Evolutionary conservation across 106 monocot species (phyloP).

Genomic region (Ottelia alismoides): DNA sequence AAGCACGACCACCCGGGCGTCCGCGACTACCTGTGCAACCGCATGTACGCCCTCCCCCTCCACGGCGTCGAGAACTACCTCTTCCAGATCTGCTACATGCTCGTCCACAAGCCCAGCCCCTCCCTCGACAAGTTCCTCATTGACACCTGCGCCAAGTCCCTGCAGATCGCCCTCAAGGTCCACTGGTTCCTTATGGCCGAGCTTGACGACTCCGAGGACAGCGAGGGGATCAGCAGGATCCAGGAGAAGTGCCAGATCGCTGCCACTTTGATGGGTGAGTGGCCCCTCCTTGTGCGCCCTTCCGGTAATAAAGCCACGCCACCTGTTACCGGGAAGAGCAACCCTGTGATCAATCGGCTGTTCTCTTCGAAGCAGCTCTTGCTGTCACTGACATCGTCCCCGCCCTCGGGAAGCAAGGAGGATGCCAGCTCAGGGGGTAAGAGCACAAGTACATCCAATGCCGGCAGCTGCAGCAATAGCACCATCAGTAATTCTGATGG

Average conservation of each 20-base stretch:
- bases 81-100: conserved; percentile 99
- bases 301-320: conserved; percentile 1
- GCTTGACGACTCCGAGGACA: conserved; percentile 84
- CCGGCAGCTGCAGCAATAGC: conserved; percentile 3
- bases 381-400: conserved; percentile 49
- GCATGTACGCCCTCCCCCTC: conserved; percentile 94
- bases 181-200: conserved; percentile 97
- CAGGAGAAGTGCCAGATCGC: conserved; percentile 99
- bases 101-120: conserved; percentile 89
- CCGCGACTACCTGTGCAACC: conserved; percentile 93
- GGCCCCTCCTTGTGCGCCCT: conserved; percentile 59
- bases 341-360: conserved; percentile 54
- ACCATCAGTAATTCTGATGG: background rate
- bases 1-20: conserved; percentile 92
- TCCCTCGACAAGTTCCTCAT: conserved; percentile 94
- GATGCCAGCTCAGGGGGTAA: conserved; percentile 13
- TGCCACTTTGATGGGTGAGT: conserved; percentile 84
- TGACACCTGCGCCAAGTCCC: conserved; percentile 81
- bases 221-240: conserved; percentile 60
- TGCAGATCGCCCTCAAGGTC: conserved; percentile 85
- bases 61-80: conserved; percentile 72
- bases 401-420: conserved; percentile 22
- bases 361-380: conserved; percentile 77
- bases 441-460: background rate
- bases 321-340: conserved; percentile 26